Evolutionary conservation across 225 moss, liverwort and hornwort species (phyloP), one percentile per base, ranked within the genome.

Genomic region (Marchantia polymorpha): DNA sequence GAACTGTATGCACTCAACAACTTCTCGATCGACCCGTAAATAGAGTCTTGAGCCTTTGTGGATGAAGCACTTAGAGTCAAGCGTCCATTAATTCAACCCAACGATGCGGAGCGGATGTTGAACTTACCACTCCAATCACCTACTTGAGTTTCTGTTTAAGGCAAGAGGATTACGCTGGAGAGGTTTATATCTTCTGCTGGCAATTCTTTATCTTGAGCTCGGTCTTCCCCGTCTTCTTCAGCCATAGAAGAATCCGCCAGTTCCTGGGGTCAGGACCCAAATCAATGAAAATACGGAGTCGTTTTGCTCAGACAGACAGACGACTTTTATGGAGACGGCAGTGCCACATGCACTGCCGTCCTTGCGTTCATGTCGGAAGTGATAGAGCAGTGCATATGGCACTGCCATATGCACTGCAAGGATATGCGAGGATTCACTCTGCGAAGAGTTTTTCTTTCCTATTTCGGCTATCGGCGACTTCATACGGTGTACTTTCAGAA

Each of bases 121-220:
- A 39, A 39, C 5, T 39, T 39, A 39, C 39, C 39, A 39, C 39
- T 39, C 39, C 5, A 2, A 39, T 39, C 9, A 47, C 27, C 64
- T 0, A 51, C 2, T 50, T 64, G 12, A 48, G 17, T 65, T 11
- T 13, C 12, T 4, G 65, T 22, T 15, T 13, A 64, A 17, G 25
- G 48, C 51, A 66, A 67, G 54, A 69, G n/a, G 16, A 15, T 79
- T 79, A 79, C 78, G 17, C 69, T 52, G 51, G 68, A 79, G 22
- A 52, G 6, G 52, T 1, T 55, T 54, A 69, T 70, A 52, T 54
- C 56, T 30, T 68, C 68, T 47, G 52, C 19, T 20, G 67, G 31
- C 29, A 30, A 8, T 48, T 20, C n/a, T 10, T n/a, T n/a, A 10
- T 79, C 78, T 52, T 69, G 20, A 56, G 8, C 11, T 13, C 20